Evolutionary conservation across 495 filamentous ascomycete species (phyloP).

Genomic region (Xylaria venustula): DNA sequence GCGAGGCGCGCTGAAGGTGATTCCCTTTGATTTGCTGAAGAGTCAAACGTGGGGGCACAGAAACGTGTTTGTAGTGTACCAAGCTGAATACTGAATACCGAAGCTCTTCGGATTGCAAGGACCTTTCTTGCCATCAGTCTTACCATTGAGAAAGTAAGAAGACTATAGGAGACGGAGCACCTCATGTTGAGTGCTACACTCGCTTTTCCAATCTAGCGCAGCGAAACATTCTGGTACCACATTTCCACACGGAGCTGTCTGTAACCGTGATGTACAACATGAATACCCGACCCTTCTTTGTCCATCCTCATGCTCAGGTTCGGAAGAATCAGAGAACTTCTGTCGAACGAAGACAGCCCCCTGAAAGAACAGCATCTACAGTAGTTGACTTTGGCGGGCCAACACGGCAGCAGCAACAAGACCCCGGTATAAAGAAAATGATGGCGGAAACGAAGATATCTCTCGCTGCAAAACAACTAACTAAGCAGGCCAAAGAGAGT

Average conservation of each 20-base stretch:
- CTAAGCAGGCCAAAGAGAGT: constrained; percentile 25
- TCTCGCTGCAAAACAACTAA: constrained; percentile 25
- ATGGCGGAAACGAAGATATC: constrained; percentile 24
- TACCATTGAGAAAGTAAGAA: too few species aligned
- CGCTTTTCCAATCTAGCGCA: too few species aligned
- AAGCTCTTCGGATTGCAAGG: too few species aligned
- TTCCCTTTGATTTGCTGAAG: too few species aligned
- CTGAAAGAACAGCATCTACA: background rate
- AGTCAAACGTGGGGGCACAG: too few species aligned
- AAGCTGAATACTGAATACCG: too few species aligned
- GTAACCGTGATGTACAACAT: background rate
- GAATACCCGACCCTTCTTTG: background rate
- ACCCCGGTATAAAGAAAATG: background rate
- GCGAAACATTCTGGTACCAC: too few species aligned
- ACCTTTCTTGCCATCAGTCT: too few species aligned
- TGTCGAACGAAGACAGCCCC: background rate
- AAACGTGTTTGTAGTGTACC: too few species aligned
- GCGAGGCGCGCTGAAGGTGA: too few species aligned
- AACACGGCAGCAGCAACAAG: background rate
- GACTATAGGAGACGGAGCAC: too few species aligned
- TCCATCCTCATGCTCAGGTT: constrained; percentile 2
- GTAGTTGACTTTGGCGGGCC: background rate
- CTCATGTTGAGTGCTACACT: too few species aligned
- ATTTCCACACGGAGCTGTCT: background rate
- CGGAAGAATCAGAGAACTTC: background rate